Base-by-base conservation (phyloP, 2,329 filamentous ascomycete genomes). In the Fusarium sp. region DNA sequence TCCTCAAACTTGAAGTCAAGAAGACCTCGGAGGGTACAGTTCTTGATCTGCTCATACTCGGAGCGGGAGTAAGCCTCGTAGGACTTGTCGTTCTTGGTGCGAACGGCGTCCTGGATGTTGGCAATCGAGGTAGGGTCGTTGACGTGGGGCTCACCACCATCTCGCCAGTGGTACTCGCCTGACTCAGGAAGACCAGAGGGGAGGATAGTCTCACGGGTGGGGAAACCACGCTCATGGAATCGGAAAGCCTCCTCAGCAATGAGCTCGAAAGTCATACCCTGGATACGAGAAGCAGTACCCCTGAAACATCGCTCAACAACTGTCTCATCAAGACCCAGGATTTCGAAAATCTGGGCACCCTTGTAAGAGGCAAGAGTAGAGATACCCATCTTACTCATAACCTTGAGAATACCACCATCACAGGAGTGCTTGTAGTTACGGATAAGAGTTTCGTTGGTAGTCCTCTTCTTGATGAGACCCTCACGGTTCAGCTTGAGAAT, bases 331-430 rank as follows among this genome's bases (percentile, higher is more conserved):
- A 98, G 91, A 84, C 96, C 96, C 47, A 98, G 92, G 54, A 95
- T 95, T 82, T 98, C 96, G 77, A 98, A 98, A 74, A 98, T 98
- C 86, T 98, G 96, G 63, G 96, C 96, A 80, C 96, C 96, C 87
- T 98, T 98, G 88, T 98, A 98, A 76, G 93, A 96, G 80, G 96
- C 94, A 50, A 98, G 87, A 37, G 96, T 98, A 11, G 96, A 98
- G 74, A 98, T 98, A 86, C 96, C 96, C 96, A 98, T 98, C 88
- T 98, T 98, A 83, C 93, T 96, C 96, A 98, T 98, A 82, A 98
- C 96, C 85, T 98, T 98, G 73, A 98, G 87, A 73, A 98, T 97
- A 85, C 96, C 96, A 80, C 96, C 96, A 77, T 98, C 95, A 78
- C 94, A 96, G 71, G 96, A 98, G 83, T 97, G 94, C 86, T 97